Evolutionary conservation across 768 basidiomycete genomes (phyloP).

Genomic region (Mycena haematopus): DNA sequence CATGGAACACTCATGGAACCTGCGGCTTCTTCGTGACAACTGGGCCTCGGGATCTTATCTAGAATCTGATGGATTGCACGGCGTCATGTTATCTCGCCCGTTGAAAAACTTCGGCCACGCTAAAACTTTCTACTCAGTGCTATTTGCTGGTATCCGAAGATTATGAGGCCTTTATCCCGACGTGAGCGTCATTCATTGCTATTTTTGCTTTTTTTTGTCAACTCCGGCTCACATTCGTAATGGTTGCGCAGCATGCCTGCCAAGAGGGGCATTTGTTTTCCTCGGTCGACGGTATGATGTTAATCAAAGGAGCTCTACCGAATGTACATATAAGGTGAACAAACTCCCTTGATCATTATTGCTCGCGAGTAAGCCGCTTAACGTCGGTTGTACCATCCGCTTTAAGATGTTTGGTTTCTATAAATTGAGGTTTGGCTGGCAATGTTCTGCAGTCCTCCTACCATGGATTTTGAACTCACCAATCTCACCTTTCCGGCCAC

Average conservation of each 20-base stretch:
- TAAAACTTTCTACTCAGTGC: background rate
- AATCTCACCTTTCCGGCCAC: background rate
- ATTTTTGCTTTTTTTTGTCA: background rate
- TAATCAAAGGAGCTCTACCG: background rate
- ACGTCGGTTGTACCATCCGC: constrained; percentile 4
- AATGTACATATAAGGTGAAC: constrained; percentile 22
- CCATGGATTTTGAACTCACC: constrained; percentile 17
- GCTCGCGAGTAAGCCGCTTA: constrained; percentile 2
- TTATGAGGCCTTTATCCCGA: constrained; percentile 22
- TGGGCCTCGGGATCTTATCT: constrained; percentile 15
- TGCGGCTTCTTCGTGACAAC: constrained; percentile 1
- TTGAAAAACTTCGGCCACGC: constrained; percentile 19
- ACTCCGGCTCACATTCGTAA: background rate
- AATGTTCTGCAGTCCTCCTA: background rate
- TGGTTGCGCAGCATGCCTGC: background rate
- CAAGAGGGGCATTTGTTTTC: too few relatives aligned
- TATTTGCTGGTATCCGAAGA: constrained; percentile 17
- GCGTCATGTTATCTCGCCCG: background rate
- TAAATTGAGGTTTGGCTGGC: constrained; percentile 12
- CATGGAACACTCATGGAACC: too few relatives aligned
- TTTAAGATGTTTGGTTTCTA: background rate
- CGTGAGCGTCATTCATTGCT: background rate
- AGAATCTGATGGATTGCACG: background rate
- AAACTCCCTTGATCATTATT: constrained; percentile 24
- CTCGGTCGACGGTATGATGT: background rate